Conservation (phyloP, 306 rosid genomes). For the Calophaca sinica region DNA sequence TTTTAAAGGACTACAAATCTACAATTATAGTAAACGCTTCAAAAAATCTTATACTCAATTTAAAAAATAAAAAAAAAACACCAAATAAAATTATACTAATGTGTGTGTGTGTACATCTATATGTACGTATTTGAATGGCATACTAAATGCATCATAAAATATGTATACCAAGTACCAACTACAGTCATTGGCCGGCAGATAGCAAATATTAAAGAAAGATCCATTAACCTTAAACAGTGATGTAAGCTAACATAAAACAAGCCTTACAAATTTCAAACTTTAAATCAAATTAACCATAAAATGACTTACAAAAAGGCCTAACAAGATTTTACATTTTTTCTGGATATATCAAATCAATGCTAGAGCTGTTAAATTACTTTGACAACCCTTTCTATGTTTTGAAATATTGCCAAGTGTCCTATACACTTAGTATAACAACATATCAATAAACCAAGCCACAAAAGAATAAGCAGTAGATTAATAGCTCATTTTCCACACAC, state of each 20-base stretch:
- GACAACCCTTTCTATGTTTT: slow-evolving; percentile 28
- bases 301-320: slow-evolving; percentile 22
- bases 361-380: slow-evolving; percentile 30
- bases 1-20: slow-evolving; percentile 19
- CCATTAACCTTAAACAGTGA: slow-evolving; percentile 8
- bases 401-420: slow-evolving; percentile 15
- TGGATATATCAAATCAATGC: slow-evolving; percentile 19
- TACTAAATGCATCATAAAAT: slow-evolving; percentile 22
- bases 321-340: slow-evolving; percentile 10
- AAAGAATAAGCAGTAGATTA: slow-evolving; percentile 19
- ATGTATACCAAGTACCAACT: slow-evolving; percentile 21
- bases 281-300: slow-evolving; percentile 22
- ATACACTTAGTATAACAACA: slow-evolving; percentile 17
- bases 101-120: not conserved
- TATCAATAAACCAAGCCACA: slow-evolving; percentile 27
- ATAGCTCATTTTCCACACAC: slow-evolving; percentile 7
- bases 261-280: slow-evolving; percentile 30
- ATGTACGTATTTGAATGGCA: not conserved
- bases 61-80: not conserved
- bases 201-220: slow-evolving; percentile 21
- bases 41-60: not conserved
- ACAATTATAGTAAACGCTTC: not conserved
- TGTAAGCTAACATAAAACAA: slow-evolving; percentile 11
- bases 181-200: not conserved
- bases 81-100: not conserved